These are phyloP conservation scores for Golubevia pallescens DNA, from an alignment of 1,284 basidiomycete genomes.

Conservation along the genomic window DNA sequence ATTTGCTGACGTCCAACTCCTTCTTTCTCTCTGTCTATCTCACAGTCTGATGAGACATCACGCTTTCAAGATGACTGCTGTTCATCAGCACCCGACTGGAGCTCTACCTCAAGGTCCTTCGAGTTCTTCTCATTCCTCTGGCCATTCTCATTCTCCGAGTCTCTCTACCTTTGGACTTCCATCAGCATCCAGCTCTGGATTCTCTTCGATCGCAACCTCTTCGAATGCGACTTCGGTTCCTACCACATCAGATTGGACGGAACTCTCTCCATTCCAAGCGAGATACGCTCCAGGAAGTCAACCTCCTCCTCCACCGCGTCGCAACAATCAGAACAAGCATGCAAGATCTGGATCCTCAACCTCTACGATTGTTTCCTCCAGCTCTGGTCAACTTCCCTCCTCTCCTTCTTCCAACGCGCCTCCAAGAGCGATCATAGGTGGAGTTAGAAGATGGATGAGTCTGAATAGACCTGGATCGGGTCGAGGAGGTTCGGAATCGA, in stretches of 20 bases:
- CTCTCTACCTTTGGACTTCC: neutral
- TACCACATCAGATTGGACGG: neutral
- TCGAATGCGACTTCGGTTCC: neutral
- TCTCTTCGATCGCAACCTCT: neutral
- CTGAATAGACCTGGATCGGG: conserved; percentile 25
- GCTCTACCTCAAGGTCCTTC: neutral
- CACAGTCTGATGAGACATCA: conserved; percentile 50
- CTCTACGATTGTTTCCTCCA: conserved; percentile 1
- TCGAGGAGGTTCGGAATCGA: too few species aligned
- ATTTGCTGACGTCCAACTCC: neutral
- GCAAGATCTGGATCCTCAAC: conserved; percentile 5
- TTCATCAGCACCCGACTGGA: conserved; percentile 27
- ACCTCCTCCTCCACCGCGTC: conserved; percentile 14
- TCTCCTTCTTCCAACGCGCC: conserved; percentile 13
- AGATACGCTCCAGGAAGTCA: neutral
- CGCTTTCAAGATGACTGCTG: conserved; percentile 63
- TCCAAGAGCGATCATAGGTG: conserved; percentile 40
- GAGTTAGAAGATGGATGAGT: conserved; percentile 44
- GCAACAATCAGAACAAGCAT: neutral
- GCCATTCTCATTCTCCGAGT: neutral
- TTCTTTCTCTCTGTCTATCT: neutral
- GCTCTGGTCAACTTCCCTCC: conserved; percentile 8
- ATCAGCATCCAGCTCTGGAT: neutral
- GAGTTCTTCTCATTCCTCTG: neutral
- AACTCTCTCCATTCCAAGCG: neutral